Percentiles rank a stretch among this genome's conserved stretches.
Evolutionary conservation across 1,284 basidiomycete species (phyloP).

Genomic region (Exsudoporus floridanus): DNA sequence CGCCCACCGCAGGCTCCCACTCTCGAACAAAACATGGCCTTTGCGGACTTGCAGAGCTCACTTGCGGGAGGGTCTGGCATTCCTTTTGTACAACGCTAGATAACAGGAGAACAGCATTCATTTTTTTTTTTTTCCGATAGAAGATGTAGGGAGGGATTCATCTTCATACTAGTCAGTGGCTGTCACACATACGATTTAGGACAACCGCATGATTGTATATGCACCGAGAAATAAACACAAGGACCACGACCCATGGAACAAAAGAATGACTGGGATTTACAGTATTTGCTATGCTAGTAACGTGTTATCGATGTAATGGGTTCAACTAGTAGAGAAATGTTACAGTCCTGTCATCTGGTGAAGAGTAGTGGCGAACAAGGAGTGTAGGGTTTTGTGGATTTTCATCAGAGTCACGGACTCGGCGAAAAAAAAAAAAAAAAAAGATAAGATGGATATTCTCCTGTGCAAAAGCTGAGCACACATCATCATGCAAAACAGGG

Average conservation of each 20-base stretch:
- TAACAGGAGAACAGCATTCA: not conserved
- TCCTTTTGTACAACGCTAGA: conserved; percentile 16
- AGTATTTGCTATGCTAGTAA: conserved; percentile 33
- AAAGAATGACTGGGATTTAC: conserved; percentile 33
- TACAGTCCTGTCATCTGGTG: conserved; percentile 32
- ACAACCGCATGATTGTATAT: conserved; percentile 21
- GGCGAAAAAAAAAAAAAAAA: conserved; percentile 7
- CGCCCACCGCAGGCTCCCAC: conserved; percentile 57
- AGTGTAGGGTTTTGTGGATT: conserved; percentile 26
- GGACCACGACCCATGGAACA: conserved; percentile 18
- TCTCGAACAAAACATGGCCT: conserved; percentile 79
- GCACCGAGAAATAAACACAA: conserved; percentile 27
- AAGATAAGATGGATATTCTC: conserved; percentile 2
- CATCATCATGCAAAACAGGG: conserved; percentile 30
- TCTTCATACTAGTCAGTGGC: conserved; percentile 1
- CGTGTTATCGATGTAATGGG: conserved; percentile 19
- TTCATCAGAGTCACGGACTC: conserved; percentile 33
- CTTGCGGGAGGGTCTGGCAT: conserved; percentile 23
- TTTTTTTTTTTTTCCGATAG: not conserved
- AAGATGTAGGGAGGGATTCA: not conserved
- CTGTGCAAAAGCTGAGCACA: conserved; percentile 25
- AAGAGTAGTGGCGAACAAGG: conserved; percentile 19
- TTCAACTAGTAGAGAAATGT: conserved; percentile 19
- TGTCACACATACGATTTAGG: conserved; percentile 13
- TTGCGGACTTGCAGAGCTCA: conserved; percentile 60